Percentiles rank a stretch among this genome's conserved stretches.
phyloP scores from a whole-genome alignment of 164 flowering plant species.

The Protea cynaroides region DNA sequence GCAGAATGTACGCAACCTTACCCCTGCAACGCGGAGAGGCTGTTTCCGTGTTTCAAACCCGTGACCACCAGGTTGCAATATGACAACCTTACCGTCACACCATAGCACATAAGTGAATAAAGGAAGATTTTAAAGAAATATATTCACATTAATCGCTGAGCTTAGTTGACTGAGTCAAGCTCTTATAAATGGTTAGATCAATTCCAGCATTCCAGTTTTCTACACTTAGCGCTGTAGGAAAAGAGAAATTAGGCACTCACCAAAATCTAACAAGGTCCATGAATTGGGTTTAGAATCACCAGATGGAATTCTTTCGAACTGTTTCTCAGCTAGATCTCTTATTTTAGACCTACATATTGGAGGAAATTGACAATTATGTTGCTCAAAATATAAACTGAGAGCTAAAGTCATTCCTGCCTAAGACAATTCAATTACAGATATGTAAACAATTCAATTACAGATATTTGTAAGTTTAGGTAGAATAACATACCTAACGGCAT shows the following conservation, averaged over 20 bases:
- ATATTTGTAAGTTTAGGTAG: not conserved
- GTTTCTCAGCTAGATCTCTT: slow-evolving; percentile 73
- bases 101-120: too few relatives aligned
- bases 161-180: not conserved
- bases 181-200: not conserved
- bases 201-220: not conserved
- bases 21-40: too few relatives aligned
- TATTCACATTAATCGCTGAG: not conserved
- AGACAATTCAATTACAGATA: not conserved
- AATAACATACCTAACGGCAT: slow-evolving; percentile 72
- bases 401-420: slow-evolving; percentile 1
- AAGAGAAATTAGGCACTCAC: slow-evolving; percentile 28
- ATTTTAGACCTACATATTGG: slow-evolving; percentile 49
- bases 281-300: slow-evolving; percentile 90
- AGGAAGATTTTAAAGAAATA: too few relatives aligned
- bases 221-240: not conserved
- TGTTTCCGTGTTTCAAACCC: too few relatives aligned
- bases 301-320: slow-evolving; percentile 58
- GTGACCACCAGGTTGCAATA: too few relatives aligned
- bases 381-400: not conserved
- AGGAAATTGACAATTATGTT: slow-evolving; percentile 2
- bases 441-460: not conserved
- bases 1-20: too few relatives aligned
- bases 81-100: too few relatives aligned
- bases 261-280: slow-evolving; percentile 92